A percentile compares a stretch with the other conserved stretches of the same genome.
These are phyloP conservation scores for Xylariaceae sp. DNA, from an alignment of 2,329 filamentous ascomycete genomes.

Conservation along the genomic window DNA sequence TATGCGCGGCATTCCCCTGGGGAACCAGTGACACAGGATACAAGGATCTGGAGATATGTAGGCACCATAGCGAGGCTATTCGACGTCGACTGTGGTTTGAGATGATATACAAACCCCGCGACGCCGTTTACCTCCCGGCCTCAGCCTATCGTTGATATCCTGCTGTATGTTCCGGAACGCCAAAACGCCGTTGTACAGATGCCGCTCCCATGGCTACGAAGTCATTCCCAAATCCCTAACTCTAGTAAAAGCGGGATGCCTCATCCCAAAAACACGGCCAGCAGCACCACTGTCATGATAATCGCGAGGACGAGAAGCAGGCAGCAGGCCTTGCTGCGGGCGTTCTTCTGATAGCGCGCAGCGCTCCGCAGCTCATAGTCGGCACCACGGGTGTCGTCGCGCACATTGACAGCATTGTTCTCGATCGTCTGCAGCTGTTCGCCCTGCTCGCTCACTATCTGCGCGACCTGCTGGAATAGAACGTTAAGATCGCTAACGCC, in stretches of 20 bases:
- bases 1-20: neutral
- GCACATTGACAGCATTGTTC: slow-evolving; percentile 80
- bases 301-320: slow-evolving; percentile 82
- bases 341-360: slow-evolving; percentile 89
- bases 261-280: slow-evolving; percentile 78
- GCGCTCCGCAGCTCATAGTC: slow-evolving; percentile 82
- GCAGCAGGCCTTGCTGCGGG: slow-evolving; percentile 90
- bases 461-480: slow-evolving; percentile 94
- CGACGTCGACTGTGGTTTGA: neutral
- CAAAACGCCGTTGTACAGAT: slow-evolving; percentile 15
- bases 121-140: neutral
- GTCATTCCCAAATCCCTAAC: slow-evolving; percentile 12
- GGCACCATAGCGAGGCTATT: neutral
- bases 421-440: slow-evolving; percentile 82
- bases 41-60: neutral
- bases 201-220: slow-evolving; percentile 10
- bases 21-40: neutral
- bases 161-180: slow-evolving; percentile 7
- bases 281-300: slow-evolving; percentile 81
- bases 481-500: slow-evolving; percentile 94
- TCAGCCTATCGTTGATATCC: neutral
- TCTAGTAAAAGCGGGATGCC: slow-evolving; percentile 5
- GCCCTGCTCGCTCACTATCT: slow-evolving; percentile 93
- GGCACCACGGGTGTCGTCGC: slow-evolving; percentile 77
- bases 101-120: slow-evolving; percentile 3